phyloP scores from a whole-genome alignment of 208 protist genomes.

The Strigomonas culicis region DNA sequence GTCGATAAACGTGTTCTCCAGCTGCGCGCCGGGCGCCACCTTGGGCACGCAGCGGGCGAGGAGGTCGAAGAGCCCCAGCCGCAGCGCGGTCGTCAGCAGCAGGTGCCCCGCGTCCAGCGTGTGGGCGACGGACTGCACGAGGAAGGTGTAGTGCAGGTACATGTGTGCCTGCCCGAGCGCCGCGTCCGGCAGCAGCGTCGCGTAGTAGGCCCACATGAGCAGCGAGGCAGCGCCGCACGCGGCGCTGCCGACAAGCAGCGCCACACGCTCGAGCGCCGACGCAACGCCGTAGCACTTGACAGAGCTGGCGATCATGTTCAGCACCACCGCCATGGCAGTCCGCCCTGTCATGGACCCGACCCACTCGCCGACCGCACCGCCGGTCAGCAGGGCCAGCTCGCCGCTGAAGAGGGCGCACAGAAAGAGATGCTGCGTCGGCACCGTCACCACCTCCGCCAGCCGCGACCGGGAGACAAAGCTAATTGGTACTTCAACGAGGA shows the following conservation, averaged over 20 bases:
- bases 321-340: not conserved
- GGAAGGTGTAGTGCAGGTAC: not conserved
- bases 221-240: constrained; percentile 15
- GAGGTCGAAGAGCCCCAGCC: not conserved
- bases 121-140: constrained; percentile 1
- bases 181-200: constrained; percentile 19
- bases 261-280: constrained; percentile 12
- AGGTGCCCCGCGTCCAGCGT: constrained; percentile 3
- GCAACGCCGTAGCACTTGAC: not conserved
- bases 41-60: not conserved
- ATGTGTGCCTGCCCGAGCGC: not conserved
- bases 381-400: not conserved
- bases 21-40: not conserved
- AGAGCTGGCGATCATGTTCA: not conserved
- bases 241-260: not conserved
- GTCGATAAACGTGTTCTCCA: constrained; percentile 39
- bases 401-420: not conserved
- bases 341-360: not conserved
- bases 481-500: not conserved
- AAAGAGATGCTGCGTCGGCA: not conserved
- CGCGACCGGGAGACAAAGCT: not conserved
- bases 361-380: not conserved
- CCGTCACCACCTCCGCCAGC: not conserved
- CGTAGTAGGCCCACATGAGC: constrained; percentile 72
- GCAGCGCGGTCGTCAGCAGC: not conserved